These are phyloP conservation scores for Porpolomopsis calyptriformis DNA, from an alignment of 768 basidiomycete species.

Conservation along the genomic window DNA sequence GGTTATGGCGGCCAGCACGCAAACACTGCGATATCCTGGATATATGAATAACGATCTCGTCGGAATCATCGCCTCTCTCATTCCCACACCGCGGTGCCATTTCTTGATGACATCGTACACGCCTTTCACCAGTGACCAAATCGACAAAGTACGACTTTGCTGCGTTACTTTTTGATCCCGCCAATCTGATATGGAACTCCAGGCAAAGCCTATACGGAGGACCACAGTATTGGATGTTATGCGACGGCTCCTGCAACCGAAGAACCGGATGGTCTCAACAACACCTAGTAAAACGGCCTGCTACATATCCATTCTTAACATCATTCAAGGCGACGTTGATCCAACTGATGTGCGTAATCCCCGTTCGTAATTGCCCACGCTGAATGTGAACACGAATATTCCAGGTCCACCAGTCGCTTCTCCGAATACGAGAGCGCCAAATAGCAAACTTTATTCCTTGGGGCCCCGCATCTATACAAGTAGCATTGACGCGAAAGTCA, in stretches of 20 bases:
- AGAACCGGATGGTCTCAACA: conserved; percentile 97
- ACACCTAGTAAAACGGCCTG: conserved; percentile 86
- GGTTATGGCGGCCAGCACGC: conserved; percentile 95
- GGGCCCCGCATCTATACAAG: conserved; percentile 98
- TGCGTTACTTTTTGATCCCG: background rate
- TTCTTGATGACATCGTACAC: conserved; percentile 99
- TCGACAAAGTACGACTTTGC: conserved; percentile 63
- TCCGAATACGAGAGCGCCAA: conserved; percentile 93
- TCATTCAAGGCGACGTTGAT: conserved; percentile 98
- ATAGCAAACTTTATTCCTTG: conserved; percentile 98
- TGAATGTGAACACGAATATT: conserved; percentile 4
- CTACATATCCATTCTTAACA: conserved; percentile 96
- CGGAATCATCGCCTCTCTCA: conserved; percentile 91
- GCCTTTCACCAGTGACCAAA: conserved; percentile 93
- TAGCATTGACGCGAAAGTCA: conserved; percentile 84
- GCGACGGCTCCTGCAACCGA: conserved; percentile 93
- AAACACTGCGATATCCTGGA: conserved; percentile 92
- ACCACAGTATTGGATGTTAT: conserved; percentile 98
- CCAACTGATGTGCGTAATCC: conserved; percentile 68
- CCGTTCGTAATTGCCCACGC: background rate
- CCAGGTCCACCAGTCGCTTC: conserved; percentile 92
- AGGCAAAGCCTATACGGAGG: conserved; percentile 92
- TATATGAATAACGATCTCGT: conserved; percentile 99
- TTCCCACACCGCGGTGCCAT: conserved; percentile 94
- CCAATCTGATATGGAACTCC: background rate